phyloP scores from a whole-genome alignment of 352 stramenopile genomes.

The Elongisporangium prolatum region DNA sequence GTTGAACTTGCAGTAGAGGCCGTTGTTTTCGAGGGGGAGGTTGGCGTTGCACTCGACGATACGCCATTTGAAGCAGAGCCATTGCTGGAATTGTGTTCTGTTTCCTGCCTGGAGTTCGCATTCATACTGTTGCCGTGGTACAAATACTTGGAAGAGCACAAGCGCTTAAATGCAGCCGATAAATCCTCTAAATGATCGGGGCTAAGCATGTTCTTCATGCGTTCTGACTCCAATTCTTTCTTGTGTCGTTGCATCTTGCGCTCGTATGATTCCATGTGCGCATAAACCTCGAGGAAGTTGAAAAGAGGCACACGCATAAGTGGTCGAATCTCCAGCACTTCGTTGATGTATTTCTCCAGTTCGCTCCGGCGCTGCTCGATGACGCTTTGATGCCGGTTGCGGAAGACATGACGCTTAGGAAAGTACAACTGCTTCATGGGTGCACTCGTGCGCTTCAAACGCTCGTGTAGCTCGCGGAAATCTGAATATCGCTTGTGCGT shows the following conservation, averaged over 20 bases:
- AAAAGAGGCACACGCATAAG: conserved; percentile 83
- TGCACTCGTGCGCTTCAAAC: conserved; percentile 71
- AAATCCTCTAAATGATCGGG: conserved; percentile 62
- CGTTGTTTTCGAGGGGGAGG: conserved; percentile 13
- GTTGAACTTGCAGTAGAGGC: conserved; percentile 10
- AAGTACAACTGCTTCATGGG: conserved; percentile 81
- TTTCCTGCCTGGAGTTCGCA: not conserved
- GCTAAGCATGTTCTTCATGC: conserved; percentile 83
- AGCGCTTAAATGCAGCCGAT: conserved; percentile 67
- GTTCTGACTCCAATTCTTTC: conserved; percentile 83
- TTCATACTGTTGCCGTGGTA: conserved; percentile 42
- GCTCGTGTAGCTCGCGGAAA: conserved; percentile 83
- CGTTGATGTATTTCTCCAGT: conserved; percentile 87
- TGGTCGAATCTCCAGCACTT: conserved; percentile 74
- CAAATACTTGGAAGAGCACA: conserved; percentile 84
- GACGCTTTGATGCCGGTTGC: conserved; percentile 79
- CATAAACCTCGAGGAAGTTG: conserved; percentile 87
- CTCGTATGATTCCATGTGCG: conserved; percentile 85
- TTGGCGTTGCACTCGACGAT: conserved; percentile 1
- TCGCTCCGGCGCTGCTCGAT: conserved; percentile 82
- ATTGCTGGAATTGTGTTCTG: conserved; percentile 8
- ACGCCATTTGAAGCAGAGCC: not conserved
- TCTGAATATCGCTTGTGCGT: conserved; percentile 89
- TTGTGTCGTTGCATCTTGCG: conserved; percentile 80
- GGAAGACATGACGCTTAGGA: conserved; percentile 84